Base-by-base conservation (phyloP, 169 alveolate genomes). In the Plasmodium inui region DNA sequence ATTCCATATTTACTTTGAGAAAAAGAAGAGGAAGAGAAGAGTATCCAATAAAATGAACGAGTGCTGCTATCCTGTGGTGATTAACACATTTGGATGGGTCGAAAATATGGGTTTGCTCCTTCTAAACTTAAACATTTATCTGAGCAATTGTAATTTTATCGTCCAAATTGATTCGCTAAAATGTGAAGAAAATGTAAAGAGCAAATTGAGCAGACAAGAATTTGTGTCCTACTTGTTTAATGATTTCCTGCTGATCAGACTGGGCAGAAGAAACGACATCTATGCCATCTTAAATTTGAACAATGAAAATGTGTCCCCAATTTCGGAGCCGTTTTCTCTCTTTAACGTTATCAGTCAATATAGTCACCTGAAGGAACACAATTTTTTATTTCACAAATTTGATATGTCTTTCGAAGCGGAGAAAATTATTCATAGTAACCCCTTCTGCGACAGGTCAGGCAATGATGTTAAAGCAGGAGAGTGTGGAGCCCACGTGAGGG, bases 41-140 rank as follows among this genome's bases (percentile, higher is more conserved):
- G 46, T 50, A 57, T 2, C 50, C 67, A 41, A 39, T 41, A 67
- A 34, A 61, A 22, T 41, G 72, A 26, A 30, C 1, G 8, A 7
- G 8, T 76, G 41, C 41, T 32, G 32, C 39, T 86, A 74, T 30
- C 93, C 93, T 32, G n/a, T 86, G 10, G 70, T 86, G 57, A 78
- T 86, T 76, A 86, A 86, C 73, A 86, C 86, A n/a, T 86, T 86
- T 44, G 93, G 93, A 22, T 86, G 93, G 93, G 26, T 86, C 34
- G 34, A 37, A 86, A 55, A 76, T 76, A 86, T 86, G 10, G 93
- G 93, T 17, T 55, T 86, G 39, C 80, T 86, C 61, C 81, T 86
- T 37, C 28, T 86, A 50, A 50, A 86, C 41, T 86, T 86, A 76
- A 86, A 86, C 74, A 86, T 86, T 76, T 76, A 32, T 9, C 71